Evolutionary conservation across 1,284 basidiomycete genomes (phyloP).

Genomic region (Papiliotrema nemorosa): DNA sequence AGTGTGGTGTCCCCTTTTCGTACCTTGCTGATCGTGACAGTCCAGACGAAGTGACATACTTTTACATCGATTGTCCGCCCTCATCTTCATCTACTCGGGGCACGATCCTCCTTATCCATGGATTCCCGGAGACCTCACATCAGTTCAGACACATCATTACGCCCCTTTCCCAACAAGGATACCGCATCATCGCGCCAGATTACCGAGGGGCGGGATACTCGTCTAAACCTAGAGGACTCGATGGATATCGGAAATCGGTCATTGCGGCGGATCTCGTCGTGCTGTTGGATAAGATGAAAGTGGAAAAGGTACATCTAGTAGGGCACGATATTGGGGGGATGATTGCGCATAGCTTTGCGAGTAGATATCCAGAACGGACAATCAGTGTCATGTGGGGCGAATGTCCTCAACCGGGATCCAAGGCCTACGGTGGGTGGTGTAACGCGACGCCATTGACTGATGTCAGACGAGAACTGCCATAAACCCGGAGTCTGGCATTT

Average conservation of each 20-base stretch:
- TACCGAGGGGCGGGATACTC: constrained; percentile 31
- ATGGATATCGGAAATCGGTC: constrained; percentile 25
- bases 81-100: neutral
- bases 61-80: constrained; percentile 15
- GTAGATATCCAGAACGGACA: constrained; percentile 14
- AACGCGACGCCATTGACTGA: constrained; percentile 3
- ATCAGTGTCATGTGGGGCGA: constrained; percentile 13
- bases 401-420: constrained; percentile 19
- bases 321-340: constrained; percentile 28
- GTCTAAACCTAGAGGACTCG: constrained; percentile 10
- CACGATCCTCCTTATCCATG: constrained; percentile 24
- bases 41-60: constrained; percentile 4
- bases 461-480: neutral
- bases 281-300: constrained; percentile 13
- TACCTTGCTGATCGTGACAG: neutral
- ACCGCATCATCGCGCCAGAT: constrained; percentile 25
- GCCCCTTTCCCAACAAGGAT: constrained; percentile 17
- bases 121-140: constrained; percentile 30
- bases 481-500: constrained; percentile 21
- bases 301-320: constrained; percentile 12
- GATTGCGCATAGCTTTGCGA: constrained; percentile 25
- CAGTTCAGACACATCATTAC: constrained; percentile 20
- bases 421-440: constrained; percentile 15
- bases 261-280: constrained; percentile 23
- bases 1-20: neutral